Base-by-base conservation (phyloP, 345 rosid genomes). In the Gossypium anomalum region DNA sequence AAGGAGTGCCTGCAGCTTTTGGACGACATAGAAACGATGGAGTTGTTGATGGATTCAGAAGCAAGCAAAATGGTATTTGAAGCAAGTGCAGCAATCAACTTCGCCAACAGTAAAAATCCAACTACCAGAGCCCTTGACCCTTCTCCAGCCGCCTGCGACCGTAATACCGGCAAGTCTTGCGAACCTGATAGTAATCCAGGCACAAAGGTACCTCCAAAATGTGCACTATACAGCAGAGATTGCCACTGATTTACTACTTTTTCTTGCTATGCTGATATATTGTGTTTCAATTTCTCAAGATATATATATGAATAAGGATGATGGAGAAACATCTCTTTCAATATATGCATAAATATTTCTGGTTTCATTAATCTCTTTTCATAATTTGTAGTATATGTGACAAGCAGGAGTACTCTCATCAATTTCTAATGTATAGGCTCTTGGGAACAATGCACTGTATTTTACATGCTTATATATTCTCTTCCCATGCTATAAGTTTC, bases 131-230 rank as follows among this genome's bases (percentile, higher is more conserved):
- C 71, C 38, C 55, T 22, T 7, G 0, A 13, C 19, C n/a, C 19
- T 6, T 2, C 0, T 47, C 7, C 0, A 16, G 34, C 71, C 7
- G 71, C 0, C 9, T 66, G 70, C 45, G 55, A 0, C 38, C 53
- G 70, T 65, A 19, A 10, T 0, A 0, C 70, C 0, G 27, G 17
- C 23, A 43, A 19, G 9, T 1, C 55, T 20, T 66, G 70, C n/a
- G 0, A 0, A 2, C 29, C 70, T 12, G 0, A 0, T 0, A 12
- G 2, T 0, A 45, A 66, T 66, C 0, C 34, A 15, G n/a, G 34
- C 3, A 20, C 0, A 4, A 66, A 44, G 34, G 38, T 45, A 43
- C 34, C 70, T 66, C 70, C 70, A 20, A 44, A 66, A 13, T 66
- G 70, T 66, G 0, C 53, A 19, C n/a, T 10, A 1, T 66, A 44